phyloP scores from a whole-genome alignment of 129 eudicot genomes.

The carrot (Daucus carota) region DH1_v3.0 NC_030387.2:35545501-35546000 shows the following conservation, averaged over 20 bases:
- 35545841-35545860: constrained; percentile 23
- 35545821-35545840: constrained; percentile 22
- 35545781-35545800: constrained; percentile 2
- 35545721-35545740: constrained; percentile 14
- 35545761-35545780: constrained; percentile 5
- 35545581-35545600: constrained; percentile 5
- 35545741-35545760: constrained; percentile 5
- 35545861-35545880: constrained; percentile 26
- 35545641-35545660: background rate
- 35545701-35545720: background rate
- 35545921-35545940: too few relatives aligned
- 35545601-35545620: background rate
- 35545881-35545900: constrained; percentile 20
- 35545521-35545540: constrained; percentile 24
- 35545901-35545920: constrained; percentile 6
- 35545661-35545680: constrained; percentile 5
- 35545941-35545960: constrained; percentile 8
- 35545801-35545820: constrained; percentile 13
- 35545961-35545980: constrained; percentile 7
- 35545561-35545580: background rate
- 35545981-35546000: constrained; percentile 17
- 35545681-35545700: constrained; percentile 1
- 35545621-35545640: background rate
- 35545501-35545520: constrained; percentile 17
- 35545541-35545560: constrained; percentile 9